Evolutionary conservation across 495 filamentous ascomycete species (phyloP).

Genomic region (Ramalina intermedia): DNA sequence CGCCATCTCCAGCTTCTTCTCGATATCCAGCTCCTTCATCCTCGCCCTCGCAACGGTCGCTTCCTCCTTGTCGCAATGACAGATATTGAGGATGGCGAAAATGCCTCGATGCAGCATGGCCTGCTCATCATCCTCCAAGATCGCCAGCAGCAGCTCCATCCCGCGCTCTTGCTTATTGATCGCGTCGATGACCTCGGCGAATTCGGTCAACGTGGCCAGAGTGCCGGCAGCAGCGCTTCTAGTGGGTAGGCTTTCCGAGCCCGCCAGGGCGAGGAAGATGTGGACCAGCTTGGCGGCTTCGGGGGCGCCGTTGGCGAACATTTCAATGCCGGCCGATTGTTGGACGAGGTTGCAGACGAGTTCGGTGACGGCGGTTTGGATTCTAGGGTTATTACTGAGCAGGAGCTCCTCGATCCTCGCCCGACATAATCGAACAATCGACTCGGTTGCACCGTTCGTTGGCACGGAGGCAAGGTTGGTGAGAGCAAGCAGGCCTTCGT

Average conservation of each 20-base stretch:
- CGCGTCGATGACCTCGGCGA: conserved; percentile 52
- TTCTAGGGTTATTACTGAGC: conserved; percentile 55
- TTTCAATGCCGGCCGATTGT: conserved; percentile 53
- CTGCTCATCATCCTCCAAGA: conserved; percentile 64
- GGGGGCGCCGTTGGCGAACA: conserved; percentile 57
- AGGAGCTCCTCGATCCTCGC: conserved; percentile 66
- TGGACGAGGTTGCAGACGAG: conserved; percentile 85
- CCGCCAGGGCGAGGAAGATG: conserved; percentile 72
- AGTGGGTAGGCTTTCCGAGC: conserved; percentile 67
- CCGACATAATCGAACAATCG: conserved; percentile 60
- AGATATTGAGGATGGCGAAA: conserved; percentile 53
- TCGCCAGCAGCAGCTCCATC: conserved; percentile 49
- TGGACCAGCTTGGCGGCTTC: conserved; percentile 59
- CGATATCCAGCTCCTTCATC: conserved; percentile 16
- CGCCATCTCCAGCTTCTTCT: background rate
- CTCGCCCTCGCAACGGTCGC: conserved; percentile 3
- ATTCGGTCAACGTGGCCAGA: conserved; percentile 67
- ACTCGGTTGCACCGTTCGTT: conserved; percentile 48
- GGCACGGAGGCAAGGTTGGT: conserved; percentile 81
- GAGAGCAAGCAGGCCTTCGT: conserved; percentile 79
- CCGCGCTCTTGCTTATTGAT: conserved; percentile 56
- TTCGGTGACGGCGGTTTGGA: conserved; percentile 75
- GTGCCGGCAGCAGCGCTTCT: conserved; percentile 77
- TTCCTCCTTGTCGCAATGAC: conserved; percentile 25
- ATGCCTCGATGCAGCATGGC: conserved; percentile 64